phyloP scores from a whole-genome alignment of 208 protist species.

The Acanthamoeba castellanii region DNA sequence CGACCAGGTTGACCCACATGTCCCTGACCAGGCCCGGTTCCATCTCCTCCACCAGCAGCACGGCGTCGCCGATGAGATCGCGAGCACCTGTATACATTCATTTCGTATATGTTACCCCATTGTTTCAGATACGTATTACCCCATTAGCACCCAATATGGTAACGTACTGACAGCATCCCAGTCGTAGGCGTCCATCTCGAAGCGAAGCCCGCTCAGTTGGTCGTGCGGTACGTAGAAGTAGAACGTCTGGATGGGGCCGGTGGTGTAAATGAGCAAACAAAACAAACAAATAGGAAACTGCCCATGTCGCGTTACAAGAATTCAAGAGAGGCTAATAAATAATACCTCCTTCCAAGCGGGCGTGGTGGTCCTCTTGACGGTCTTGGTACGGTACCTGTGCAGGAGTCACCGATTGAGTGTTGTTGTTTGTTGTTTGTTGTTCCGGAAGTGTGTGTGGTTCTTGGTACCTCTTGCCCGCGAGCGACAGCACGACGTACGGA shows the following conservation, averaged over 20 bases:
- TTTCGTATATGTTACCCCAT: too few species aligned
- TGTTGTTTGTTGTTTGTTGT: background rate
- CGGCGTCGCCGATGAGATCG: background rate
- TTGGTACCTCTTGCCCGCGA: background rate
- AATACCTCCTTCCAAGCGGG: background rate
- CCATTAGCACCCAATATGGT: too few species aligned
- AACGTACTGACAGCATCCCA: constrained; percentile 45
- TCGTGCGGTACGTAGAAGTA: constrained; percentile 61
- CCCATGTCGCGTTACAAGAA: too few species aligned
- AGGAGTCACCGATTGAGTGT: background rate
- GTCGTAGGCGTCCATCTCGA: constrained; percentile 8
- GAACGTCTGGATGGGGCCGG: background rate
- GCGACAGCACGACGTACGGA: constrained; percentile 42
- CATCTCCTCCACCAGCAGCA: background rate
- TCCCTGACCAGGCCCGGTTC: background rate
- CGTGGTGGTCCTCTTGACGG: background rate
- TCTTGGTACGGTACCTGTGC: constrained; percentile 11
- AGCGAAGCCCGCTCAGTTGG: background rate
- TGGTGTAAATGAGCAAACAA: too few species aligned
- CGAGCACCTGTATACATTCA: background rate
- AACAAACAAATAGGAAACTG: too few species aligned
- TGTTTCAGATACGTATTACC: too few species aligned
- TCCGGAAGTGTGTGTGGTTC: background rate
- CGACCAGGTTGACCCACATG: background rate
- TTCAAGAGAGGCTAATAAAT: too few species aligned